Conservation (phyloP, 495 filamentous ascomycete genomes). For the Xylaria acuta region DNA sequence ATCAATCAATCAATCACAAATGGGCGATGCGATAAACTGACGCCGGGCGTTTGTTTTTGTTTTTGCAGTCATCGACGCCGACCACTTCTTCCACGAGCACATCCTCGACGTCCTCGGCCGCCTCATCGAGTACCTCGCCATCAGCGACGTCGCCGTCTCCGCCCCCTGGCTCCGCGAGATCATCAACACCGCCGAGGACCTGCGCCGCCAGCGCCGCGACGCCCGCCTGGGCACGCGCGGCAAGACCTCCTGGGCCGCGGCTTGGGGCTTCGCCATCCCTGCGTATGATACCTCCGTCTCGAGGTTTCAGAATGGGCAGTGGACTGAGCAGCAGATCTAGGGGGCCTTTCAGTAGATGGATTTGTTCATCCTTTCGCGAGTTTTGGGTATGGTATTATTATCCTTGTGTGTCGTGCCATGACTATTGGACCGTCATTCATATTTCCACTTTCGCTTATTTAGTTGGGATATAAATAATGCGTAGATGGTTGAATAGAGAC, state of each 20-base stretch:
- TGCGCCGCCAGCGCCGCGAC: conserved; percentile 13
- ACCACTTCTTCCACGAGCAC: not conserved
- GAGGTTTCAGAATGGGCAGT: not conserved
- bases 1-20: no score
- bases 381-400: not conserved
- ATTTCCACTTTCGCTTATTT: not conserved
- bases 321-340: not conserved
- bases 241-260: not conserved
- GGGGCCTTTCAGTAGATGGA: not conserved
- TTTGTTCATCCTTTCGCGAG: not conserved
- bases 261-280: not conserved
- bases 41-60: not conserved
- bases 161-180: conserved; percentile 22
- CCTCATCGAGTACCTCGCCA: not conserved
- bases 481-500: not conserved
- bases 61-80: not conserved
- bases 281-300: not conserved
- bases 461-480: not conserved
- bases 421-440: not conserved
- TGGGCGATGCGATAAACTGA: not conserved
- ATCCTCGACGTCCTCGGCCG: not conserved
- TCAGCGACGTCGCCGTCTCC: not conserved
- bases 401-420: not conserved
- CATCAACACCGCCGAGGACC: not conserved
- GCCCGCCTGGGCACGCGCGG: not conserved